Evolutionary conservation across 2,329 filamentous ascomycete species (phyloP).

Genomic region (Colletotrichum sp.): DNA sequence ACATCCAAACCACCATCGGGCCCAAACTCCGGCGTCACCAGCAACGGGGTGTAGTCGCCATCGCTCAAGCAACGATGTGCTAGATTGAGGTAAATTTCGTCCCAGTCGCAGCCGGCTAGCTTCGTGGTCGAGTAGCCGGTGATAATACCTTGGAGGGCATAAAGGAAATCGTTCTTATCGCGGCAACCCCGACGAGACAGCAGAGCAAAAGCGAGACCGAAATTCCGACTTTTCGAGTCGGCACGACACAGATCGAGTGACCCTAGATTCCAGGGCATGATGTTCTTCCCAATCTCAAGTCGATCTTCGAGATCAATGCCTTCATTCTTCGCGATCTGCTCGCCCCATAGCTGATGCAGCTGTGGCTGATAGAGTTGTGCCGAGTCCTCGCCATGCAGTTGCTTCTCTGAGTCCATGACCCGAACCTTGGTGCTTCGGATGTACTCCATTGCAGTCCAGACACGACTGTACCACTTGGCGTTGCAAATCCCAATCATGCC

Average conservation of each 20-base stretch:
- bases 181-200: background rate
- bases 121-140: background rate
- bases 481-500: background rate
- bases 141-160: background rate
- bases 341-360: background rate
- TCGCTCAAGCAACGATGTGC: background rate
- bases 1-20: background rate
- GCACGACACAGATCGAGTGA: background rate
- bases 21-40: background rate
- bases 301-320: background rate
- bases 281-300: background rate
- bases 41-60: background rate
- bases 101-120: background rate
- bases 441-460: background rate
- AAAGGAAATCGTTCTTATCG: background rate
- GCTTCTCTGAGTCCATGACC: background rate
- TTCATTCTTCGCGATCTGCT: background rate
- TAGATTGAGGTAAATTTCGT: background rate
- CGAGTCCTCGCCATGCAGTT: background rate
- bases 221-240: background rate
- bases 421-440: background rate
- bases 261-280: background rate
- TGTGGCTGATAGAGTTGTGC: background rate
- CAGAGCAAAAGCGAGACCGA: background rate
- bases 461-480: background rate